A percentile compares a stretch with the other conserved stretches of the same genome.
Evolutionary conservation across 257 asterid species (phyloP).

Genomic region (Avicennia marina): DNA sequence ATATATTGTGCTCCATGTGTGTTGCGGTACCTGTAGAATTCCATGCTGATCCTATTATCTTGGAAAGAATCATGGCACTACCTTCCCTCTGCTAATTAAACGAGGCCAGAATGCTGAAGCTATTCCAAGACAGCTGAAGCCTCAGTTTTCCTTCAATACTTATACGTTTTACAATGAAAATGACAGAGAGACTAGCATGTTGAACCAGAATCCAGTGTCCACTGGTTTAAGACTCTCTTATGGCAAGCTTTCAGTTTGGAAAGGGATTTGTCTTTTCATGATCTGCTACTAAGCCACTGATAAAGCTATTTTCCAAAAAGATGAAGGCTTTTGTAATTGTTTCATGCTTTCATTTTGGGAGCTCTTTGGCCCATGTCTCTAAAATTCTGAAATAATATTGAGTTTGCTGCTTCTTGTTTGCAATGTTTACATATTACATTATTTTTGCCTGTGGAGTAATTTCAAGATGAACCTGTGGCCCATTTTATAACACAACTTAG

Average conservation of each 20-base stretch:
- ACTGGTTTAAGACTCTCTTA: conserved; percentile 87
- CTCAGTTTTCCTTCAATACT: conserved; percentile 48
- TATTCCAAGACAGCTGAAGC: conserved; percentile 48
- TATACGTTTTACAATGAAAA: conserved; percentile 40
- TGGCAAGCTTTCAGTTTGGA: conserved; percentile 56
- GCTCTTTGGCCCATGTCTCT: not conserved
- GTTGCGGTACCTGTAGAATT: conserved; percentile 52
- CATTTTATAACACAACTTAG: not conserved
- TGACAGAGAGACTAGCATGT: conserved; percentile 35
- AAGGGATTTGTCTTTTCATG: too few relatives aligned
- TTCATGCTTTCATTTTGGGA: not conserved
- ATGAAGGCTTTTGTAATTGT: not conserved
- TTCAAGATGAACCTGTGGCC: not conserved
- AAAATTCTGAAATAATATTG: not conserved
- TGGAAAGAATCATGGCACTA: conserved; percentile 37
- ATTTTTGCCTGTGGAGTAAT: not conserved
- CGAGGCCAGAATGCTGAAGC: conserved; percentile 43
- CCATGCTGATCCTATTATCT: conserved; percentile 51
- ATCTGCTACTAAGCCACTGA: not conserved
- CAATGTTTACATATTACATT: not conserved
- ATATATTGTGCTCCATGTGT: conserved; percentile 13
- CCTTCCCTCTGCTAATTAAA: conserved; percentile 40
- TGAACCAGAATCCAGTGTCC: conserved; percentile 61
- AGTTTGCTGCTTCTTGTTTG: not conserved
- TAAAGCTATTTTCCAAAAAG: too few relatives aligned